Evolutionary conservation across 192 early-diverging fungal genomes (phyloP), one percentile per base, ranked within the genome.

Genomic region (Diversispora eburnea): DNA sequence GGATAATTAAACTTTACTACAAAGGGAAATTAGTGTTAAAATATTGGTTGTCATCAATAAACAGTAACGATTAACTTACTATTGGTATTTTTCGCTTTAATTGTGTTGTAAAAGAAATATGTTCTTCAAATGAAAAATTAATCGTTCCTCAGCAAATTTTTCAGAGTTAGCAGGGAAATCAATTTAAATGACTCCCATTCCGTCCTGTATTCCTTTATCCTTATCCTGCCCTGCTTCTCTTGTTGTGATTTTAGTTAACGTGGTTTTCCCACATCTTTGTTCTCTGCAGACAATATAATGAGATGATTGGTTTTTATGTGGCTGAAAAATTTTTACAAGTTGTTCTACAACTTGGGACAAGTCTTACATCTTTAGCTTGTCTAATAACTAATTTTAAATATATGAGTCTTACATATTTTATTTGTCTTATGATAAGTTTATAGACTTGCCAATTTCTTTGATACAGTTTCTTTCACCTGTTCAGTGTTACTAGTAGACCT

Each of bases 111-210:
- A 43, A 60, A 52, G 72, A 60, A 3, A 62, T 63, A 10, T 59
- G 10, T 61, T 63, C 59, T 7, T 73, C 52, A n/a, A 72, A 56
- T 33, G 70, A 17, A 19, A 60, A 73, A 52, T 63, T 63, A 46
- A 72, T 72, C 3, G 70, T 19, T 59, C 25, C 4, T 73, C 59
- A 61, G 43, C 72, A 5, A 73, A 73, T 0, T 73, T 3, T 3
- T 61, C 25, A 7, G 12, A 59, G 47, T 72, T 22, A 3, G 25
- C 2, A 46, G 72, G 72, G 19, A 73, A 8, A 63, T 73, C 45
- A 61, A 73, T 7, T 25, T 73, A 73, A 48, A 73, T 59, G n/a
- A 73, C 72, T 9, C 72, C 57, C 41, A 19, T 72, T 39, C 70
- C 70, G 19, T 19, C 57, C 47, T 48, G 47, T 48, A 48, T 48